These are phyloP conservation scores for Ascochyta lentis DNA, from an alignment of 2,329 filamentous ascomycete species.

Conservation along the genomic window DNA sequence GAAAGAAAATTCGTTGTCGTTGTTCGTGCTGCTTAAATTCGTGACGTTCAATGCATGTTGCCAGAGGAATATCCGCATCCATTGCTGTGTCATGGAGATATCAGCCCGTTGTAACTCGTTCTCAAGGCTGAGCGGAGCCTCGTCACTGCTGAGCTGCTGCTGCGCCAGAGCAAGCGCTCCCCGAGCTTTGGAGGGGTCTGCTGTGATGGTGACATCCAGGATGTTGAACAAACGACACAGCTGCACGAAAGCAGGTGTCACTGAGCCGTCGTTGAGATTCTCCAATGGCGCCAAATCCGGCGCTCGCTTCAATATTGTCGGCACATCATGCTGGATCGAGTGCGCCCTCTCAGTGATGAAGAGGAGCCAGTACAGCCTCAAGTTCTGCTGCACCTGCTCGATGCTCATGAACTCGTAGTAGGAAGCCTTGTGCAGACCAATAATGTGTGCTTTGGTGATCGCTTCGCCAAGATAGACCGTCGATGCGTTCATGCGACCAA, in stretches of 20 bases:
- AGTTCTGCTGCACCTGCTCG: constrained; percentile 37
- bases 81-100: constrained; percentile 48
- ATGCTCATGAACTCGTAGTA: constrained; percentile 35
- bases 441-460: constrained; percentile 43
- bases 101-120: constrained; percentile 48
- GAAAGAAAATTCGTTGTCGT: constrained; percentile 45
- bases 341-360: constrained; percentile 48
- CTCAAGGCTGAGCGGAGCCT: constrained; percentile 35
- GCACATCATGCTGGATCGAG: constrained; percentile 46
- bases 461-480: constrained; percentile 43
- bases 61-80: constrained; percentile 49
- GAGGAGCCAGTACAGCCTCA: constrained; percentile 46
- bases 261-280: constrained; percentile 39
- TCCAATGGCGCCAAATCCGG: constrained; percentile 38
- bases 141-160: constrained; percentile 41
- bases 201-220: constrained; percentile 43
- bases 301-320: constrained; percentile 39
- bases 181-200: constrained; percentile 38
- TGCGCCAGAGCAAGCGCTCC: constrained; percentile 41
- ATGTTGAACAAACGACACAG: constrained; percentile 46
- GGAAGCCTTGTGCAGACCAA: constrained; percentile 37
- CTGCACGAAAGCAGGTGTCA: constrained; percentile 44
- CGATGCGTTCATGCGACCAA: constrained; percentile 44
- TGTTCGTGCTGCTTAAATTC: constrained; percentile 36
- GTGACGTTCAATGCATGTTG: constrained; percentile 46